Base-by-base conservation (phyloP, 805 yeast genomes). In the Candida rishiriensis region DNA sequence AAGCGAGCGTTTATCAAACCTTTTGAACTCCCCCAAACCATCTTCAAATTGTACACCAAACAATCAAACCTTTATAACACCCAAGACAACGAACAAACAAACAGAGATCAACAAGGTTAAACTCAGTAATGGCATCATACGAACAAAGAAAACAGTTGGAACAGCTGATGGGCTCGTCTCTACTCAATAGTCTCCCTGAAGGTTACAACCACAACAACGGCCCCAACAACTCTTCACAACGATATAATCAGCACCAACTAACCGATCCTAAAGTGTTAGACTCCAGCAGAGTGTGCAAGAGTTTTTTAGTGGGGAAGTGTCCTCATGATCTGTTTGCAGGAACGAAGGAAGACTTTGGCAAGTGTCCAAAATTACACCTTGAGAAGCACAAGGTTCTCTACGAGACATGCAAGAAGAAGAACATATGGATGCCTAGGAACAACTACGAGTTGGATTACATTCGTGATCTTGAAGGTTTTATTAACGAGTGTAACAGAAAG, bases 231-330 rank as follows among this genome's bases (percentile, higher is more conserved):
- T 11, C 34, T 39, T 18, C 39, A 34, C 11, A 30, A 34, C 39
- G 17, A 9, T 18, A 18, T 14, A 26, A 30, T 26, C 32, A 42
- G 26, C 31, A 36, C 11, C 34, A 39, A 34, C 33, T 44, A 15
- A 49, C 53, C 14, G 60, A 59, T 46, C 57, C 63, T 4, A 38
- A 53, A 49, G 61, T 72, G 41, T 61, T 83, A 40, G 64, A 66
- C 31, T 83, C 80, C 42, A 72, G 79, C 12, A 69, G 78, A 36
- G 81, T 88, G 7, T 90, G 98, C 64, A 85, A 85, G 59, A 71
- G 85, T 15, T 90, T 82, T 59, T 62, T 90, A n/a, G 87, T 88
- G 13, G 96, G 93, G 0, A 75, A 78, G 9, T 90, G 98, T 54
- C 91, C 96, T 0, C 83, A 85, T 60, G 97, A 89, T 50, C 61